Evolutionary conservation across 2,329 filamentous ascomycete genomes (phyloP).

Genomic region (Beauveria asiatica): DNA sequence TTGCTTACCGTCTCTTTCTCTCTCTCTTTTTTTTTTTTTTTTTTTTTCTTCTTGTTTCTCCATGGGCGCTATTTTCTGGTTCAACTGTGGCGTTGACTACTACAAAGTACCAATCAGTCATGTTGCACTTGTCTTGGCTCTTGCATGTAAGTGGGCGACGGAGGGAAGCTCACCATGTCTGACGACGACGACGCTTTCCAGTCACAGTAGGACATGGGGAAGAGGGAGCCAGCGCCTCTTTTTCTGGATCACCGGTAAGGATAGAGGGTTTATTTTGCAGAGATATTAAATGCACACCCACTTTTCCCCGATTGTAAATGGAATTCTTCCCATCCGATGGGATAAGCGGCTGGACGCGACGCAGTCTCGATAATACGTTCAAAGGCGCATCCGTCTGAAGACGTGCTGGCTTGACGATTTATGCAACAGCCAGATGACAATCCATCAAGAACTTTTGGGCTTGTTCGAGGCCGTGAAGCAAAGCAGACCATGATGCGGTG

Average conservation of each 20-base stretch:
- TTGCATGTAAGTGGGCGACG: not conserved
- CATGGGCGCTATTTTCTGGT: not conserved
- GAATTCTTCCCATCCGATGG: not conserved
- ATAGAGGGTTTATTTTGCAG: slow-evolving; percentile 4
- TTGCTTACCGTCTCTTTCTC: not conserved
- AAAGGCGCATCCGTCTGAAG: not conserved
- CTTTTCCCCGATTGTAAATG: slow-evolving; percentile 6
- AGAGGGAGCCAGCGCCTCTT: not conserved
- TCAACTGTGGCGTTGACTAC: not conserved
- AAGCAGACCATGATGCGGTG: not conserved
- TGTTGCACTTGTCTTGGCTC: not conserved
- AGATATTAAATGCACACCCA: slow-evolving; percentile 10
- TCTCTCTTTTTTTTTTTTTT: not conserved
- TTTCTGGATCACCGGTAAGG: slow-evolving; percentile 9
- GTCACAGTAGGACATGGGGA: not conserved
- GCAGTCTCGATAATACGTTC: not conserved
- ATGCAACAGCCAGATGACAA: not conserved
- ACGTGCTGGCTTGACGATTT: not conserved
- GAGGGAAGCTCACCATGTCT: not conserved
- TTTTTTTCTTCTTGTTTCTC: not conserved
- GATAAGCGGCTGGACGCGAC: not conserved
- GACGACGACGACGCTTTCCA: not conserved
- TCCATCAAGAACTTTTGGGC: not conserved
- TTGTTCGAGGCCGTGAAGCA: not conserved
- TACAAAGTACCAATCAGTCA: not conserved